Evolutionary conservation across 768 basidiomycete species (phyloP).

Genomic region (Imleria badia): DNA sequence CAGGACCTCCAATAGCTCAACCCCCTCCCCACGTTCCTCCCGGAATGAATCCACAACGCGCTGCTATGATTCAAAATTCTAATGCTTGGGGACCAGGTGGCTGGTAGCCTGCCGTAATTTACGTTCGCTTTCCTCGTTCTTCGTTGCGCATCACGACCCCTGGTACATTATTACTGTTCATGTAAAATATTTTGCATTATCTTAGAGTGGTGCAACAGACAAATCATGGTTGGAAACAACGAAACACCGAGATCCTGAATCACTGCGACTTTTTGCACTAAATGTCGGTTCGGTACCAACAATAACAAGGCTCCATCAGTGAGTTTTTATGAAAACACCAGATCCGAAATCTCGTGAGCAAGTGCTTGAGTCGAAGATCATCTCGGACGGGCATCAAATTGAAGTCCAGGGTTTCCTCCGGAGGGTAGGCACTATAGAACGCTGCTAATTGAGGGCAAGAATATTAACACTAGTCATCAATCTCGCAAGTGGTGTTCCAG

Average conservation of each 20-base stretch:
- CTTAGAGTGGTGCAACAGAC: slow-evolving; percentile 20
- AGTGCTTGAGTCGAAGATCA: no score
- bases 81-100: slow-evolving; percentile 37
- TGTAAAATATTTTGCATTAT: slow-evolving; percentile 31
- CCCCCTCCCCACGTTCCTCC: slow-evolving; percentile 48
- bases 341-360: neutral
- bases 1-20: slow-evolving; percentile 43
- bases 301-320: neutral
- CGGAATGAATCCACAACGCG: slow-evolving; percentile 66
- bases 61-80: slow-evolving; percentile 60
- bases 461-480: neutral
- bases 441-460: neutral
- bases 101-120: slow-evolving; percentile 29
- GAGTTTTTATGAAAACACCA: neutral
- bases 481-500: slow-evolving; percentile 40
- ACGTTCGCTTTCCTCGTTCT: slow-evolving; percentile 16
- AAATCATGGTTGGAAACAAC: neutral
- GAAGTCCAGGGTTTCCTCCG: no score
- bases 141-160: slow-evolving; percentile 10
- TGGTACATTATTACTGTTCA: slow-evolving; percentile 22
- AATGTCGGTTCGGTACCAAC: no score
- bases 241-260: neutral
- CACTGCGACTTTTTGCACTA: no score
- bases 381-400: neutral
- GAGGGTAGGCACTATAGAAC: neutral